phyloP scores from a whole-genome alignment of 345 rosid genomes.

The Aurinia saxatilis region DNA sequence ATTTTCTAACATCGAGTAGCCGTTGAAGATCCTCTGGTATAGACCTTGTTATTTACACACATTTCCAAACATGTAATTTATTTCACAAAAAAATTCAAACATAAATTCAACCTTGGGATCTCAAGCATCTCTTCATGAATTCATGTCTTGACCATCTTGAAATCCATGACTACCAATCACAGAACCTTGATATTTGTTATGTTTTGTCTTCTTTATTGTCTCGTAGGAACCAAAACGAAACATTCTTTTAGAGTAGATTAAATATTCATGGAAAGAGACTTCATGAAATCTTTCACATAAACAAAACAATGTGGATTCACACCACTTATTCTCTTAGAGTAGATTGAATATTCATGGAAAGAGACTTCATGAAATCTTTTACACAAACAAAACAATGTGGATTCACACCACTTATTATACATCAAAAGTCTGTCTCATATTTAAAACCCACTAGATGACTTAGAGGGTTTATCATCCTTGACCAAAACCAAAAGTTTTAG shows the following conservation, averaged over 20 bases:
- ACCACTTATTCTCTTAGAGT: not conserved
- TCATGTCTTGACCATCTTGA: conserved; percentile 1
- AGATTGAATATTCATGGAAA: not conserved
- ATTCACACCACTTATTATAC: no score
- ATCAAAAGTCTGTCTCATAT: no score
- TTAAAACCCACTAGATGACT: not conserved
- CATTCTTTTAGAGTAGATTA: not conserved
- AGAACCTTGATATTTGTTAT: not conserved
- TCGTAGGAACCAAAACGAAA: not conserved
- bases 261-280: not conserved
- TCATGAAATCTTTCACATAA: not conserved
- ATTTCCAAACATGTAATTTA: no score
- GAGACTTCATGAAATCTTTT: not conserved
- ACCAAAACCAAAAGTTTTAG: not conserved
- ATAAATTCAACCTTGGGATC: not conserved
- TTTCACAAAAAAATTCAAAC: no score
- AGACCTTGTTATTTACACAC: no score
- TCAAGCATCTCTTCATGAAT: conserved; percentile 2
- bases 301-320: not conserved
- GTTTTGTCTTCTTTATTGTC: not conserved
- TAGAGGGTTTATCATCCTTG: not conserved
- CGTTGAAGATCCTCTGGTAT: no score
- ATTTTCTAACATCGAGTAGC: no score
- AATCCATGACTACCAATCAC: not conserved
- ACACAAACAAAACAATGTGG: not conserved